A percentile compares a stretch with the other conserved stretches of the same genome.
Conservation (phyloP, 306 rosid genomes). For the Cucumis melo region DNA sequence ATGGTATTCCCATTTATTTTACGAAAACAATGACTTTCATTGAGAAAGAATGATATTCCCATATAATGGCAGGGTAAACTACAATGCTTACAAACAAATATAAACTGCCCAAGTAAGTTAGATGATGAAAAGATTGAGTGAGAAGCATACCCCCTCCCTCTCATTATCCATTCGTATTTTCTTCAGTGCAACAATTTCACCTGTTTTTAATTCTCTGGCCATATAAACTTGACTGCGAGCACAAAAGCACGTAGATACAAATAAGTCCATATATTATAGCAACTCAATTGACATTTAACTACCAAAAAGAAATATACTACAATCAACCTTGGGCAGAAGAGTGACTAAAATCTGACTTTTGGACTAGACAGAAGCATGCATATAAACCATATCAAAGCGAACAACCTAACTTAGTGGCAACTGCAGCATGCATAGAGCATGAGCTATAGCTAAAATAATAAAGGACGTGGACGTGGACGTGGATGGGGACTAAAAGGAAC, state of each 20-base stretch:
- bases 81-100: not conserved
- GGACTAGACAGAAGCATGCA: not conserved
- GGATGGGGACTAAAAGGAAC: not conserved
- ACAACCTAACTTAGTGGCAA: not conserved
- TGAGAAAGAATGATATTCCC: not conserved
- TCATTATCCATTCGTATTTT: slow-evolving; percentile 49
- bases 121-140: not conserved
- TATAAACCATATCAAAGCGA: not conserved
- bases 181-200: slow-evolving; percentile 42
- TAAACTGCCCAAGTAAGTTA: not conserved
- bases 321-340: not conserved
- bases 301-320: not conserved
- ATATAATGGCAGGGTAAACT: not conserved
- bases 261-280: not conserved
- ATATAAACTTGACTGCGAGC: slow-evolving; percentile 41
- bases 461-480: not conserved
- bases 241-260: not conserved
- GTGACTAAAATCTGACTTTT: not conserved
- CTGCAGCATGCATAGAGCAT: not conserved
- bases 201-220: slow-evolving; percentile 36
- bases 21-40: no score
- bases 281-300: not conserved
- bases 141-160: slow-evolving; percentile 32
- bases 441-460: not conserved
- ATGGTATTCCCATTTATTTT: not conserved